A percentile compares a stretch with the other conserved stretches of the same genome.
These are phyloP conservation scores for Dactylellina drechsleri DNA, from an alignment of 2,329 filamentous ascomycete genomes.

Conservation along the genomic window DNA sequence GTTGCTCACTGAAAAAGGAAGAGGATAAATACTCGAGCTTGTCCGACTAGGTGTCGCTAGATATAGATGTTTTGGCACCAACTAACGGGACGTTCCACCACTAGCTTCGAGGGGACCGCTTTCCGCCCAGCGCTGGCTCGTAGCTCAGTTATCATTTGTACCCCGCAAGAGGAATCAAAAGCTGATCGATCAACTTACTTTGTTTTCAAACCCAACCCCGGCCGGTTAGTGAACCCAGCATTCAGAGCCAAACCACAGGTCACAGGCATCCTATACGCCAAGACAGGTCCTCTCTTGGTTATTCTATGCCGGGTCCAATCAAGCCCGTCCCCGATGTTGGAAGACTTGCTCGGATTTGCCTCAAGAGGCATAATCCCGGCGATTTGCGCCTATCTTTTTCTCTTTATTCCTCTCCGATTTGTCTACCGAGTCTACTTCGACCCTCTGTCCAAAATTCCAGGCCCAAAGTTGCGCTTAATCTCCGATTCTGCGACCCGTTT, in stretches of 20 bases:
- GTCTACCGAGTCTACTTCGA: constrained; percentile 60
- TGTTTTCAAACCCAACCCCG: constrained; percentile 6
- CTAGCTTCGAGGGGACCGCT: constrained; percentile 19
- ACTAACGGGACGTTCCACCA: constrained; percentile 1
- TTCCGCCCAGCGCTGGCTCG: not conserved
- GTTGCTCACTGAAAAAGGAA: constrained; percentile 21
- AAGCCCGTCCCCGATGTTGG: constrained; percentile 12
- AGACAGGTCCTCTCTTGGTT: not conserved
- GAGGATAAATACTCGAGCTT: constrained; percentile 15
- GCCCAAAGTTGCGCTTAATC: constrained; percentile 61
- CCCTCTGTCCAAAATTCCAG: constrained; percentile 60
- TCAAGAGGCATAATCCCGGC: constrained; percentile 22
- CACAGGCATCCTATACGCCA: not conserved
- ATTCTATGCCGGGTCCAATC: constrained; percentile 5
- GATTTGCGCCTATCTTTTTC: constrained; percentile 27
- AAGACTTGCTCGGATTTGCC: constrained; percentile 25
- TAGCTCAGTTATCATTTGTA: constrained; percentile 8
- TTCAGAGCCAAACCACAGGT: not conserved
- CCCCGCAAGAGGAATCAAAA: constrained; percentile 22
- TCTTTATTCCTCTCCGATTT: constrained; percentile 21
- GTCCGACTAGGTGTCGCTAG: not conserved
- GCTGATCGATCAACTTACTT: constrained; percentile 8
- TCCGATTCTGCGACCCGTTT: constrained; percentile 59
- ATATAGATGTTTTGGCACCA: constrained; percentile 2
- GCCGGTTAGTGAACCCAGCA: constrained; percentile 16